Evolutionary conservation across 495 filamentous ascomycete genomes (phyloP).

Genomic region (Penicillium steckii): DNA sequence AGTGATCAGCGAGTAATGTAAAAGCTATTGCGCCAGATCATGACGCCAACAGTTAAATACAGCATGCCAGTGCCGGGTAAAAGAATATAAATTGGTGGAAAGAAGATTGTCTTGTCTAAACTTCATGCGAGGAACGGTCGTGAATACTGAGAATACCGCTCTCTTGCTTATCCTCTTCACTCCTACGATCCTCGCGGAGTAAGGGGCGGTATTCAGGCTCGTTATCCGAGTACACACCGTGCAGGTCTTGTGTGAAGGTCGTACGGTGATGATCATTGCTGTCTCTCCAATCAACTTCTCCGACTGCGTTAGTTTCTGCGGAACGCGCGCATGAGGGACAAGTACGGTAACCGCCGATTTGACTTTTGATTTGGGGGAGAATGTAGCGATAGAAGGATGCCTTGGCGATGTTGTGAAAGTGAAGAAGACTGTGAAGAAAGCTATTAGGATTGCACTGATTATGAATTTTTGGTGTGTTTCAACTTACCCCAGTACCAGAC

Average conservation of each 20-base stretch:
- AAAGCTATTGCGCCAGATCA: background rate
- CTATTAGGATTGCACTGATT: background rate
- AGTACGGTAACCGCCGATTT: background rate
- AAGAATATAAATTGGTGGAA: background rate
- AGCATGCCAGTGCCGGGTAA: background rate
- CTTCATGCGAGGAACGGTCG: background rate
- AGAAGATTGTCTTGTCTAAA: background rate
- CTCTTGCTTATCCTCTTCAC: background rate
- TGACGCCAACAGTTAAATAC: background rate
- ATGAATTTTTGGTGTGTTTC: background rate
- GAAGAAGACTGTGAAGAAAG: background rate
- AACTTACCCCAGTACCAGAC: slow-evolving; percentile 2
- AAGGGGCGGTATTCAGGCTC: background rate
- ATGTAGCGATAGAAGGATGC: background rate
- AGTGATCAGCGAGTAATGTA: background rate
- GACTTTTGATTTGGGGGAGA: background rate
- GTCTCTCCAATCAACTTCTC: background rate
- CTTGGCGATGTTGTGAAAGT: slow-evolving; percentile 4
- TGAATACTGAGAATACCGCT: background rate
- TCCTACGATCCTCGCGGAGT: background rate
- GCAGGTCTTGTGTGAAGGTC: background rate
- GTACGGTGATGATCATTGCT: background rate
- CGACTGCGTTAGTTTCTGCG: background rate
- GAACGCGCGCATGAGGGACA: slow-evolving; percentile 7
- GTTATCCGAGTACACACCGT: background rate